Percentiles rank a stretch among this genome's conserved stretches.
These are phyloP conservation scores for Fonsecaea nubica DNA, from an alignment of 2,329 filamentous ascomycete species.

Conservation along the genomic window DNA sequence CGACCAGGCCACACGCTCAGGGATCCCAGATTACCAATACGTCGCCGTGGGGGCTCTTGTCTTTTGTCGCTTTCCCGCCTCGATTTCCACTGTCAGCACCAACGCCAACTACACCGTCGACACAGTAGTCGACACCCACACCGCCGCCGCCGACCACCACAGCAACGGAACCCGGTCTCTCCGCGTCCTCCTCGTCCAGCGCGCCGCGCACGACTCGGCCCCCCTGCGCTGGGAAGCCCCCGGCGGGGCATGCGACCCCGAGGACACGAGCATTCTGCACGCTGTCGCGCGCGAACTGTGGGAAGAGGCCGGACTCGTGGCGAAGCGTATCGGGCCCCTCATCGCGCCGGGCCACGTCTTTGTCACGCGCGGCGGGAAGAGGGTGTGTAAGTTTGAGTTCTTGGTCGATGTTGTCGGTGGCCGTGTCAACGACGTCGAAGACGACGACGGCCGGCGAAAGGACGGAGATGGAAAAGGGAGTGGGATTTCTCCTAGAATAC, in stretches of 20 bases:
- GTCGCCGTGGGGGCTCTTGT: constrained; percentile 29
- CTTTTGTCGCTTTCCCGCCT: constrained; percentile 2
- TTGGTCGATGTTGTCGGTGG: constrained; percentile 41
- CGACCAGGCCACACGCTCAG: constrained; percentile 4
- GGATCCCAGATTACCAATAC: constrained; percentile 14
- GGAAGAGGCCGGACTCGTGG: constrained; percentile 60
- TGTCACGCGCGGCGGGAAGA: constrained; percentile 27
- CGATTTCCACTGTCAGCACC: not conserved
- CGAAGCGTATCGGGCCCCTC: constrained; percentile 52
- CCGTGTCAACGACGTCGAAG: constrained; percentile 38
- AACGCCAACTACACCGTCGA: no score
- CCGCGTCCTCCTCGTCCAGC: constrained; percentile 53
- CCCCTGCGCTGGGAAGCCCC: constrained; percentile 58
- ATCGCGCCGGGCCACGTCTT: constrained; percentile 44
- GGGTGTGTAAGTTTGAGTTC: constrained; percentile 48
- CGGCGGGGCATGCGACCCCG: constrained; percentile 56
- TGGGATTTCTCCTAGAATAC: no score
- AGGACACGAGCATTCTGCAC: constrained; percentile 57
- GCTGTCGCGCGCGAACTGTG: constrained; percentile 58
- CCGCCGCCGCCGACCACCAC: not conserved
- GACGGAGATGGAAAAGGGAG: constrained; percentile 11
- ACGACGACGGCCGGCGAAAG: no score
- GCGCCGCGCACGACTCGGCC: constrained; percentile 49
- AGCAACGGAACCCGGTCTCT: not conserved
- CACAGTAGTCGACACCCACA: no score